phyloP scores from a whole-genome alignment of 495 filamentous ascomycete genomes.

The Penicillium goetzii region DNA sequence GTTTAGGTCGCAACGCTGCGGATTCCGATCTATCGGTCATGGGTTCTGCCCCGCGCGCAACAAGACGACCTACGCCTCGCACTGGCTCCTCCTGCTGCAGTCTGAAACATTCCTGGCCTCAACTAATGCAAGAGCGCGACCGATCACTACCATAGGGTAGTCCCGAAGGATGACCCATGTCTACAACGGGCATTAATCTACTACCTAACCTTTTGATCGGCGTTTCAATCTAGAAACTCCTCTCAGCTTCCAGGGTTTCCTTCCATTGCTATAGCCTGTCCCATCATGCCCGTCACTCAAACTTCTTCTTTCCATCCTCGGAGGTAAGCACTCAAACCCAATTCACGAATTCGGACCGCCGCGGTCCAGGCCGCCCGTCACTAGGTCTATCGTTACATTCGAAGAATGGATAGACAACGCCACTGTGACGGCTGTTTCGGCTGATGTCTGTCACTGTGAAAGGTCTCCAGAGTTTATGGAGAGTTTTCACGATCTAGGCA shows the following conservation, averaged over 20 bases:
- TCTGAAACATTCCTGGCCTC: slow-evolving; percentile 25
- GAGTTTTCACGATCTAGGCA: slow-evolving; percentile 4
- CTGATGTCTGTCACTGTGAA: not conserved
- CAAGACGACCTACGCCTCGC: slow-evolving; percentile 9
- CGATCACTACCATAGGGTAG: not conserved
- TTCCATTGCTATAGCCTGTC: too few relatives aligned
- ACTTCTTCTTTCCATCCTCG: slow-evolving; percentile 18
- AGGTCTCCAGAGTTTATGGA: not conserved
- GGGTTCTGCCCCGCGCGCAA: slow-evolving; percentile 18
- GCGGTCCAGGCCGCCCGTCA: not conserved
- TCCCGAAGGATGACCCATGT: not conserved
- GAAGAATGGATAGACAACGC: slow-evolving; percentile 13
- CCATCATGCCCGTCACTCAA: not conserved
- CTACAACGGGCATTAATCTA: slow-evolving; percentile 7
- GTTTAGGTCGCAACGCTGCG: slow-evolving; percentile 7
- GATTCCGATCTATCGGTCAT: slow-evolving; percentile 23
- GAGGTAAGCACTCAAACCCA: slow-evolving; percentile 28
- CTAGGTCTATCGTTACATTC: slow-evolving; percentile 16
- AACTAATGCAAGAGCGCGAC: slow-evolving; percentile 25
- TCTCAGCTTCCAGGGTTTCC: not conserved
- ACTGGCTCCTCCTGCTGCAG: slow-evolving; percentile 7
- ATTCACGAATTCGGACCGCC: slow-evolving; percentile 15
- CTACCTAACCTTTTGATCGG: slow-evolving; percentile 1
- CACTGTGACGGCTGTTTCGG: slow-evolving; percentile 10
- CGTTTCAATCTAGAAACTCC: not conserved